These are phyloP conservation scores for Nannochloropsis gaditana DNA, from an alignment of 108 stramenopile genomes.

Conservation along the genomic window DNA sequence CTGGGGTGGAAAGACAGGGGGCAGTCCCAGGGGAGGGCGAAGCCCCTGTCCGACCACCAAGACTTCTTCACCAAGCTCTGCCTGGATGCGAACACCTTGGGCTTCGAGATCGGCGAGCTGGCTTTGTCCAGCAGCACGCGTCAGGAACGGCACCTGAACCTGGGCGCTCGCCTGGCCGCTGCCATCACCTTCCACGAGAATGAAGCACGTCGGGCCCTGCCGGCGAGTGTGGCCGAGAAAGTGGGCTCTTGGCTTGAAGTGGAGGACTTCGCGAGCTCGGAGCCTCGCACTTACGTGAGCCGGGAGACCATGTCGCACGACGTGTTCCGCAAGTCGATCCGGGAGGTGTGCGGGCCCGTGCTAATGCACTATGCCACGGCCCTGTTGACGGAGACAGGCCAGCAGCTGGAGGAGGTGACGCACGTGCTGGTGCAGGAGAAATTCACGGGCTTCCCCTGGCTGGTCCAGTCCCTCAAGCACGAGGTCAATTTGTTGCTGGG, in stretches of 20 bases:
- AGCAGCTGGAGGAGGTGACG: conserved; percentile 13
- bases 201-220: not conserved
- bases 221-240: not conserved
- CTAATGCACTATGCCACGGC: not conserved
- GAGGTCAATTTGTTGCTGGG: not conserved
- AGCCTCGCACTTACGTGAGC: not conserved
- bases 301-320: conserved; percentile 17
- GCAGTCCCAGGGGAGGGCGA: not conserved
- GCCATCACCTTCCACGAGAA: not conserved
- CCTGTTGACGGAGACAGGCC: not conserved
- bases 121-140: not conserved
- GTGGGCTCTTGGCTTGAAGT: not conserved
- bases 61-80: not conserved
- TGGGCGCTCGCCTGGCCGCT: conserved; percentile 7
- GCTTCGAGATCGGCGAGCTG: conserved; percentile 16
- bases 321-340: not conserved
- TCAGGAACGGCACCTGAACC: not conserved
- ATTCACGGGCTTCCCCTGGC: not conserved
- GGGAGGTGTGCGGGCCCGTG: conserved; percentile 2
- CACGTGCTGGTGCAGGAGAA: conserved; percentile 15
- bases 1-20: not conserved
- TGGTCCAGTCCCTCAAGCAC: not conserved
- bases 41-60: conserved; percentile 17
- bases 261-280: not conserved
- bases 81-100: not conserved